phyloP scores from a whole-genome alignment of 441 rosid species.

The Croton setiger region DNA sequence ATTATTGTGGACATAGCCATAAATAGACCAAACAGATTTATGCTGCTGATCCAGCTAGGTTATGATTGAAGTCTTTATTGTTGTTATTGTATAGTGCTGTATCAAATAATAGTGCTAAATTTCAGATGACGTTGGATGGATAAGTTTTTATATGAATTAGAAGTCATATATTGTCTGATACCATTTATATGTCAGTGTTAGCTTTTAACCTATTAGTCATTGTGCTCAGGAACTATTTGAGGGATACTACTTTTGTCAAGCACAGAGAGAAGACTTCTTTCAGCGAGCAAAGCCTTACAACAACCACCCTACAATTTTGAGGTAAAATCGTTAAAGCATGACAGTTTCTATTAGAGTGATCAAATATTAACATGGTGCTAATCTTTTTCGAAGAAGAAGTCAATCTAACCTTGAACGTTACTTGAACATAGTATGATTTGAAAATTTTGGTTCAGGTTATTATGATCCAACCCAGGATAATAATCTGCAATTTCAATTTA shows the following conservation, averaged over 20 bases:
- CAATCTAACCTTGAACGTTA: background rate
- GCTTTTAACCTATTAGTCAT: conserved; percentile 2
- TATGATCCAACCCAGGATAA: background rate
- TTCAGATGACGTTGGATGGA: too few species aligned
- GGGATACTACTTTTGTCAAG: conserved; percentile 96
- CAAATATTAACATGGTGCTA: background rate
- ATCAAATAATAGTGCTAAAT: too few species aligned
- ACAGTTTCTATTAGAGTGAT: background rate
- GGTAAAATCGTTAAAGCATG: conserved; percentile 31
- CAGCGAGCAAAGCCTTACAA: conserved; percentile 74
- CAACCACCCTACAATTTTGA: conserved; percentile 71
- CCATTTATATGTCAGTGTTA: background rate
- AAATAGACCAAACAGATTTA: too few species aligned
- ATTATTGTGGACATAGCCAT: too few species aligned
- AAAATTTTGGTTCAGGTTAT: background rate
- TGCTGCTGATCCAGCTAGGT: too few species aligned
- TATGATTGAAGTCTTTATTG: too few species aligned
- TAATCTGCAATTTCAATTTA: background rate
- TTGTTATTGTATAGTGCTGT: too few species aligned
- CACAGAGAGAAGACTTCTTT: conserved; percentile 80
- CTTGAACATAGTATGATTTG: background rate
- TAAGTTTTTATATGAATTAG: too few species aligned
- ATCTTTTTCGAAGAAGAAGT: background rate
- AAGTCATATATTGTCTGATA: background rate
- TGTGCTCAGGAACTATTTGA: conserved; percentile 78